Evolutionary conservation across 75 land plant genomes (phyloP), one percentile per base, ranked within the genome.

Genomic region (Azolla pinnata): DNA sequence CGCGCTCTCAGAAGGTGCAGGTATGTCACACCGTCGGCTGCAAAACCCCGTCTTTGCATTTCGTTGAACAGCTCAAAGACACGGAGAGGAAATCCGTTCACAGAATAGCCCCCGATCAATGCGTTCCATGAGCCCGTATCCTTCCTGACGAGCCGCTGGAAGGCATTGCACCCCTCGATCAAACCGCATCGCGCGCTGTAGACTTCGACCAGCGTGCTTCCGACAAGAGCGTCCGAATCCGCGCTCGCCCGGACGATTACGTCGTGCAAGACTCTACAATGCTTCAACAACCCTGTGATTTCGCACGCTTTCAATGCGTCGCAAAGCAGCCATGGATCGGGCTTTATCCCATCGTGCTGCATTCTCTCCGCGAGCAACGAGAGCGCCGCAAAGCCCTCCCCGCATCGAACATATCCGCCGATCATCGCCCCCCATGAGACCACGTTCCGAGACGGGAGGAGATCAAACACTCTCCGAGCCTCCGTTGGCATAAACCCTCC

Each of bases 371-470:
- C 7, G 42, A 77, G 68, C 18, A 77, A 29, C 4, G 25, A 8
- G 2, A 64, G 21, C 20, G 77, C 80, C 19, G 59, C 58, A 31
- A 5, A 16, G 29, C 61, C 63, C n/a, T 21, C 30, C 21, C 74
- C 79, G 52, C 63, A 68, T 35, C 54, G 52, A 48, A 70, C 77
- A 42, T 67, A 56, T 32, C 67, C 77, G 47, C 76, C 54, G 18
- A 77, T 73, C 67, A 77, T 73, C 26, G 80, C 65, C 12, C 71
- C 72, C 72, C 77, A 77, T 31, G 77, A 67, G 18, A 73, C 24
- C 0, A 74, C 64, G 54, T 54, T 74, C 28, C 64, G 60, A 14
- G 59, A 25, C n/a, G 25, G 26, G 73, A 75, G 64, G 16, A 46
- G 45, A 8, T 76, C 66, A 47, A 76, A 79, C 26, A 79, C 66